Evolutionary conservation across 108 stramenopile genomes (phyloP).

Genomic region (Mediolabrus comicus): DNA sequence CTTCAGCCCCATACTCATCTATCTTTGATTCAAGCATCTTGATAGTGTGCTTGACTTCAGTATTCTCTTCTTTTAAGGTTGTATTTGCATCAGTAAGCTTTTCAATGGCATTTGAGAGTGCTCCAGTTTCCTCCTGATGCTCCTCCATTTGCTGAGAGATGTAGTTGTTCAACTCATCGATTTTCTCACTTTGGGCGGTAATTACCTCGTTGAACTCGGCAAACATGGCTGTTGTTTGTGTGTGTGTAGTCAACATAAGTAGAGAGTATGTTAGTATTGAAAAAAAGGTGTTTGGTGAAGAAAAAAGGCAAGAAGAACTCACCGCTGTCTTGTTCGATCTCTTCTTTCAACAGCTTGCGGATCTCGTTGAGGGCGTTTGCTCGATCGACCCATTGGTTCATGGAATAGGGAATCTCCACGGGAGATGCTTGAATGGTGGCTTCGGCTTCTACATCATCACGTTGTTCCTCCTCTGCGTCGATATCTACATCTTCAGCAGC

Average conservation of each 20-base stretch:
- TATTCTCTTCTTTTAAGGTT: neutral
- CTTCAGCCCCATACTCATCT: neutral
- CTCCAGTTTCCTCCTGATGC: neutral
- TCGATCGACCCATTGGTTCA: neutral
- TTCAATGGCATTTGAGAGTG: neutral
- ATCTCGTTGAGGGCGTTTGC: neutral
- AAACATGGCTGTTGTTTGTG: neutral
- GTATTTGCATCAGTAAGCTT: neutral
- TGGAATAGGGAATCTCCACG: neutral
- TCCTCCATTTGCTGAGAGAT: neutral
- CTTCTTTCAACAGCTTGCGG: neutral
- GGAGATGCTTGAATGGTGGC: neutral
- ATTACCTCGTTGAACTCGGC: neutral
- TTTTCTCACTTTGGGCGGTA: neutral
- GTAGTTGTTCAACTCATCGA: neutral
- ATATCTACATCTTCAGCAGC: neutral
- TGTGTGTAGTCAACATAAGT: neutral
- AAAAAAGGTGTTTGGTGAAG: no score
- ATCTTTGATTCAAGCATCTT: neutral
- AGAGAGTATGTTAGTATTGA: neutral
- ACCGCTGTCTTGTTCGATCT: slow-evolving; percentile 1
- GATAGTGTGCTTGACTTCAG: neutral
- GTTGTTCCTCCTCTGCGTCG: neutral
- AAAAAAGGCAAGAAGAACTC: neutral
- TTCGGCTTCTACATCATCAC: neutral